Evolutionary conservation across 2,329 filamentous ascomycete species (phyloP).

Genomic region (Fusarium domesticum): DNA sequence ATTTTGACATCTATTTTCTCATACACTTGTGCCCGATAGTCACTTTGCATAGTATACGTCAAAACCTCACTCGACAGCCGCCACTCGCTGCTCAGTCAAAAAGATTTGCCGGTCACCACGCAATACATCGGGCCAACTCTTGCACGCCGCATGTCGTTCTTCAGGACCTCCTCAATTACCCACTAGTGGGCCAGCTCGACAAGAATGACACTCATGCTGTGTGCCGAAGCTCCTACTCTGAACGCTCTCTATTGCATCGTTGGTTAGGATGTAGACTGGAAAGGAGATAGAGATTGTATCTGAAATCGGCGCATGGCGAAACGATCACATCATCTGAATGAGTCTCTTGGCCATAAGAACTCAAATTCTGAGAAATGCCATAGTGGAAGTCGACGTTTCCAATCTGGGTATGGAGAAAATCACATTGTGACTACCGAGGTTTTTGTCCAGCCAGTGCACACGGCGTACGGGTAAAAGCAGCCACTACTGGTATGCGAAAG

Average conservation of each 20-base stretch:
- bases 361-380: slow-evolving; percentile 53
- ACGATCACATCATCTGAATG: slow-evolving; percentile 52
- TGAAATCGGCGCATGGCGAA: slow-evolving; percentile 42
- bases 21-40: too few species aligned
- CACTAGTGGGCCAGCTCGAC: slow-evolving; percentile 54
- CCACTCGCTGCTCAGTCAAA: slow-evolving; percentile 30
- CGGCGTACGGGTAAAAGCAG: slow-evolving; percentile 53
- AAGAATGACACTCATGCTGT: slow-evolving; percentile 50
- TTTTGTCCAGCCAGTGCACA: slow-evolving; percentile 58
- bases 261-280: slow-evolving; percentile 40
- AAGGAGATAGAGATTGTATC: slow-evolving; percentile 51
- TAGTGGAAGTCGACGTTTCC: slow-evolving; percentile 37
- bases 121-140: slow-evolving; percentile 38
- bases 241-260: slow-evolving; percentile 34
- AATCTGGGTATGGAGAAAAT: slow-evolving; percentile 44
- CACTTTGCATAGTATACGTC: too few species aligned
- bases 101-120: slow-evolving; percentile 36
- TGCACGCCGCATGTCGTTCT: slow-evolving; percentile 36
- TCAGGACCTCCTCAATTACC: slow-evolving; percentile 43
- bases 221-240: slow-evolving; percentile 51
- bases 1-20: too few species aligned
- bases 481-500: slow-evolving; percentile 52
- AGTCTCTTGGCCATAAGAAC: slow-evolving; percentile 49
- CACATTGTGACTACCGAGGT: slow-evolving; percentile 52
- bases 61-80: too few species aligned